Evolutionary conservation across 768 basidiomycete genomes (phyloP).

Genomic region (Daedaleopsis sinensis): DNA sequence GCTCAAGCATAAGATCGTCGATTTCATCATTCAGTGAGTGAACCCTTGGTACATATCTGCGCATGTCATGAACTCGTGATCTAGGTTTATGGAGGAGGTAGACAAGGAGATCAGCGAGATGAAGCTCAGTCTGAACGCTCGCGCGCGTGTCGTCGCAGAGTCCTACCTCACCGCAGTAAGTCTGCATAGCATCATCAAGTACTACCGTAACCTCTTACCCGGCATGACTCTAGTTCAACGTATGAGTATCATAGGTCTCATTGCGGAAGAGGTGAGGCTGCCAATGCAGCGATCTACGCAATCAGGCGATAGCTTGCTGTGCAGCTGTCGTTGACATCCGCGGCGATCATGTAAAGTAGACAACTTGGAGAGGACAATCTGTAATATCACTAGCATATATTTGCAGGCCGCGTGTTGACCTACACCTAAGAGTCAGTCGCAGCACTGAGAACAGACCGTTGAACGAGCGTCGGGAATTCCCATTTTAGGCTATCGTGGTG

Average conservation of each 20-base stretch:
- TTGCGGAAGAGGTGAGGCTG: neutral
- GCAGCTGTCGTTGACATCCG: neutral
- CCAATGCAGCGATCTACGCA: neutral
- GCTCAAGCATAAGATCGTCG: slow-evolving; percentile 99
- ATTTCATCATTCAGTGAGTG: slow-evolving; percentile 94
- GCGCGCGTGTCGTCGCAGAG: slow-evolving; percentile 96
- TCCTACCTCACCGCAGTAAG: slow-evolving; percentile 91
- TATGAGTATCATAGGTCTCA: neutral
- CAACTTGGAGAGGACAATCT: slow-evolving; percentile 11
- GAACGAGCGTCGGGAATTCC: neutral
- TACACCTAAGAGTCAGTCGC: no score
- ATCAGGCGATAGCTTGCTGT: neutral
- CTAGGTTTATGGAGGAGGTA: slow-evolving; percentile 97
- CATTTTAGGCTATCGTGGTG: neutral
- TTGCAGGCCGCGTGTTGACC: neutral
- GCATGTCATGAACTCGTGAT: neutral
- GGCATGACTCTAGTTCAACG: slow-evolving; percentile 7
- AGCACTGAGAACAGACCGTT: neutral
- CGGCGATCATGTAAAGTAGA: slow-evolving; percentile 8
- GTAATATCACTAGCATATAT: slow-evolving; percentile 9
- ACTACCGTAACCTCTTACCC: neutral
- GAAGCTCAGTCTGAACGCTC: slow-evolving; percentile 95
- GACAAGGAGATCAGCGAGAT: slow-evolving; percentile 99
- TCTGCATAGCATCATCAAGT: slow-evolving; percentile 4
- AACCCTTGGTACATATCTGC: no score